Conservation (phyloP, 176 grass and related monocot species). For the Oryza glaberrima region DNA sequence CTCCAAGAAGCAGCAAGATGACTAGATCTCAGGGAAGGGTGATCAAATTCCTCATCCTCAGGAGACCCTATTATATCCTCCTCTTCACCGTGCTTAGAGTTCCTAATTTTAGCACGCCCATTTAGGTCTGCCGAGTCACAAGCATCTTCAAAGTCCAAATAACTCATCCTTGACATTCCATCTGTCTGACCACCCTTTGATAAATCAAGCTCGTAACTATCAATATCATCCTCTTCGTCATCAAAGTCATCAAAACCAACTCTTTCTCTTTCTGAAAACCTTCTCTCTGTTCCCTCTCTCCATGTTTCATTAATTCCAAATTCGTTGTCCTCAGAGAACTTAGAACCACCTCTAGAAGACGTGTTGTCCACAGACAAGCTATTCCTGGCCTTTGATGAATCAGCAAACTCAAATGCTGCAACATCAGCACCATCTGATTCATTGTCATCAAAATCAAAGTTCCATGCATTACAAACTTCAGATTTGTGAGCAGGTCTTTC, state of each 20-base stretch:
- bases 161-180: slow-evolving; percentile 71
- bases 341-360: slow-evolving; percentile 48
- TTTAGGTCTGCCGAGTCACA: slow-evolving; percentile 66
- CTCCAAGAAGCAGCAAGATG: slow-evolving; percentile 55
- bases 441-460: slow-evolving; percentile 97
- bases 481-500: slow-evolving; percentile 58
- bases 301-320: slow-evolving; percentile 42
- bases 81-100: slow-evolving; percentile 41
- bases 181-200: slow-evolving; percentile 53
- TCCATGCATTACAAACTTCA: slow-evolving; percentile 86
- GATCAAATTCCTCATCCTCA: slow-evolving; percentile 58
- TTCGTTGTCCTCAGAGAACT: slow-evolving; percentile 41
- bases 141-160: slow-evolving; percentile 68
- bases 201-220: slow-evolving; percentile 85
- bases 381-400: slow-evolving; percentile 54
- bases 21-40: slow-evolving; percentile 57
- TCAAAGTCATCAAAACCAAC: slow-evolving; percentile 94
- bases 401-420: slow-evolving; percentile 91
- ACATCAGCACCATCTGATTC: slow-evolving; percentile 97
- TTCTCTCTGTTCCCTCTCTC: slow-evolving; percentile 39
- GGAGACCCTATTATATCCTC: slow-evolving; percentile 44
- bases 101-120: slow-evolving; percentile 42
- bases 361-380: slow-evolving; percentile 40
- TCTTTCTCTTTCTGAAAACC: slow-evolving; percentile 50
- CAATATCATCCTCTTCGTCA: slow-evolving; percentile 87